Conservation (phyloP, 805 yeast genomes). For the Cyberlindnera subsufficiens region DNA sequence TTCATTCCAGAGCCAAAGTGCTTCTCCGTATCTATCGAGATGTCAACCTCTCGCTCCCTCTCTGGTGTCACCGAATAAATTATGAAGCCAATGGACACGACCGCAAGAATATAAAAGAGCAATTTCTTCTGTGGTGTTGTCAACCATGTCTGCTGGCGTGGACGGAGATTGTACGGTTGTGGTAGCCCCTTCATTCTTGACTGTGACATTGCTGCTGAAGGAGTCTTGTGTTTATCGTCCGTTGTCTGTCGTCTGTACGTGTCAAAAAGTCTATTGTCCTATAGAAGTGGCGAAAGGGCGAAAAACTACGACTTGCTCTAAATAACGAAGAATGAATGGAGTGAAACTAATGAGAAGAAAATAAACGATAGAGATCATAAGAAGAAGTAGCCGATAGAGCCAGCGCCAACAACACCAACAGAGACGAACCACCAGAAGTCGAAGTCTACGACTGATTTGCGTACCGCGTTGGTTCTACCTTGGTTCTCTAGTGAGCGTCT, state of each 20-base stretch:
- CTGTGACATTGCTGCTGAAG: conserved; percentile 19
- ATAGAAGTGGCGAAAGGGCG: background rate
- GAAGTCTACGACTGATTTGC: conserved; percentile 30
- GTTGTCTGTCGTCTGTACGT: background rate
- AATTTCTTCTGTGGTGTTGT: conserved; percentile 46
- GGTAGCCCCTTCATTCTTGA: conserved; percentile 34
- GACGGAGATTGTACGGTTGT: conserved; percentile 33
- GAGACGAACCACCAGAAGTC: conserved; percentile 55
- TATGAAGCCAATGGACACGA: conserved; percentile 28
- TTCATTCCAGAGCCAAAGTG: background rate
- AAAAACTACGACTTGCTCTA: background rate
- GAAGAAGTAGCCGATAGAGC: conserved; percentile 27
- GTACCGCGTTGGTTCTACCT: conserved; percentile 69
- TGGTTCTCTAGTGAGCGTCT: conserved; percentile 76
- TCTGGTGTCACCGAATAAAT: conserved; percentile 25
- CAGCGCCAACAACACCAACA: conserved; percentile 35
- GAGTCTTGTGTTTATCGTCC: background rate
- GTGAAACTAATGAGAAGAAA: background rate
- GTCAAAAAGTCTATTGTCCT: too few species aligned
- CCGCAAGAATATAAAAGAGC: conserved; percentile 30
- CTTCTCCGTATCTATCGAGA: conserved; percentile 22
- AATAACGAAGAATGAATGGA: background rate
- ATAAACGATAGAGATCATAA: conserved; percentile 3
- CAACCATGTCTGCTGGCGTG: conserved; percentile 24
- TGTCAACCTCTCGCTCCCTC: conserved; percentile 12